These are phyloP conservation scores for Canavalia ensiformis DNA, from an alignment of 306 rosid species.

Conservation along the genomic window DNA sequence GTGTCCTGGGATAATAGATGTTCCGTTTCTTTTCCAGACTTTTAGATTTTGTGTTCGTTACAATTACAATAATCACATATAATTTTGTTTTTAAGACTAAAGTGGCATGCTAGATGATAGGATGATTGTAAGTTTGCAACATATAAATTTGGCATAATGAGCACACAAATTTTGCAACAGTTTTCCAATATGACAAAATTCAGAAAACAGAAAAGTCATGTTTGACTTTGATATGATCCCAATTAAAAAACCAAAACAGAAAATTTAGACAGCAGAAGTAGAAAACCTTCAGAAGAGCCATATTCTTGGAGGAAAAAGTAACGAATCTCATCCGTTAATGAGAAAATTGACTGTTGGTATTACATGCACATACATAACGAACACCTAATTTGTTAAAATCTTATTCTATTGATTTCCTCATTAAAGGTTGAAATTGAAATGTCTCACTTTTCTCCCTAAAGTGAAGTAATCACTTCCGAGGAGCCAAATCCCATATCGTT, in stretches of 20 bases:
- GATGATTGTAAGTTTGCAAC: not conserved
- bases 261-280: not conserved
- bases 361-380: not conserved
- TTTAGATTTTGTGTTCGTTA: slow-evolving; percentile 9
- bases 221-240: slow-evolving; percentile 26
- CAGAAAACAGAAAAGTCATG: slow-evolving; percentile 11
- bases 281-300: slow-evolving; percentile 22
- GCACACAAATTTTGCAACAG: not conserved
- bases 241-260: not conserved
- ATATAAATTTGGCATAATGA: slow-evolving; percentile 19
- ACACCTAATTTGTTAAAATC: not conserved
- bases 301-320: not conserved
- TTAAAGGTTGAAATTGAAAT: not conserved
- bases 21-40: not conserved
- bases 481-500: not conserved
- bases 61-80: slow-evolving; percentile 8
- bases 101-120: slow-evolving; percentile 23
- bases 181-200: not conserved
- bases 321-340: not conserved
- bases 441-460: not conserved
- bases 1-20: slow-evolving; percentile 18
- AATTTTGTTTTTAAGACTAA: not conserved
- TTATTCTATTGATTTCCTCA: not conserved
- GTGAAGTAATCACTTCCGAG: not conserved
- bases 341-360: not conserved